phyloP scores from a whole-genome alignment of 192 early-diverging fungal species.

The Cetraspora pellucida region DNA sequence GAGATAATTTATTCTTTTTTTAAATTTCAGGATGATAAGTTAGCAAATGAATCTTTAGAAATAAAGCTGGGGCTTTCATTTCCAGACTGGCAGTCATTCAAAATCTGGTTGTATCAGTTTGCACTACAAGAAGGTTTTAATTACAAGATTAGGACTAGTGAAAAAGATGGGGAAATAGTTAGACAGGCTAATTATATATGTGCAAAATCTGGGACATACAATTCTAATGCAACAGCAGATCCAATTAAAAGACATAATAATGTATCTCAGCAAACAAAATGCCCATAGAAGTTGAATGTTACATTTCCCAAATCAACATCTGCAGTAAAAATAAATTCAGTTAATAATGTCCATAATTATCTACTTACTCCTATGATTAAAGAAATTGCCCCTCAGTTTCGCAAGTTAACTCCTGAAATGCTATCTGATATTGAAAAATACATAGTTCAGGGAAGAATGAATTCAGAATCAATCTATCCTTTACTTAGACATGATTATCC shows the following conservation, averaged over 20 bases:
- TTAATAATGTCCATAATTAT: background rate
- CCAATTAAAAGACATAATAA: background rate
- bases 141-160: background rate
- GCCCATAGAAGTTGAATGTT: background rate
- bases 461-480: background rate
- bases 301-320: background rate
- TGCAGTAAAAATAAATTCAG: background rate
- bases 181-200: background rate
- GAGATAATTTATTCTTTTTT: too few relatives aligned
- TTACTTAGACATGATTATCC: slow-evolving; percentile 1
- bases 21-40: too few relatives aligned
- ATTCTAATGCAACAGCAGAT: background rate
- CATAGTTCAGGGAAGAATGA: background rate
- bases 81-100: background rate
- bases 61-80: background rate
- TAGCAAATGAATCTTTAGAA: background rate
- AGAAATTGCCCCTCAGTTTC: background rate
- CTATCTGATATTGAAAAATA: background rate
- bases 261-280: background rate
- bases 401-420: background rate
- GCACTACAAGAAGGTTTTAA: background rate
- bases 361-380: background rate
- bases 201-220: background rate
- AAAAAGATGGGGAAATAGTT: background rate
- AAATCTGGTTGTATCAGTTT: background rate